A percentile compares a stretch with the other conserved stretches of the same genome.
Evolutionary conservation across 176 grass and related monocot genomes (phyloP).

Genomic region (barley (Hordeum vulgare)): DNA sequence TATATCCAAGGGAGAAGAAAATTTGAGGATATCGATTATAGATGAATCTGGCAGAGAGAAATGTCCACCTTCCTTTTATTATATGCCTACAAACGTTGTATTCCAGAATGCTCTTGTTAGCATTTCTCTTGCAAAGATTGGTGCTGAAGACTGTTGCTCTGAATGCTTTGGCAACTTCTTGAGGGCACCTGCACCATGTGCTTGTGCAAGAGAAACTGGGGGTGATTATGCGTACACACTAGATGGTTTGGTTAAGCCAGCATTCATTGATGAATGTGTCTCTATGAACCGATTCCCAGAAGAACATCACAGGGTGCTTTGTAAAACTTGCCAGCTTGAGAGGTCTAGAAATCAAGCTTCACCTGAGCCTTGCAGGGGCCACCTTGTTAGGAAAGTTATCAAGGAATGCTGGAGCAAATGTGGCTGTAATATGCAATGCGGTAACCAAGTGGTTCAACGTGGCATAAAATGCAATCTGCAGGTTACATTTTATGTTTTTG

Average conservation of each 20-base stretch:
- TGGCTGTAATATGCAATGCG: conserved; percentile 62
- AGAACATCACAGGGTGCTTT: conserved; percentile 31
- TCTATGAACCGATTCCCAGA: conserved; percentile 28
- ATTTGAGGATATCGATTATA: conserved; percentile 42
- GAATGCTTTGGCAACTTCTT: too few relatives aligned
- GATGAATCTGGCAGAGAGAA: too few relatives aligned
- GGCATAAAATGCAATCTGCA: conserved; percentile 53
- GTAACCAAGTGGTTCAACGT: conserved; percentile 63
- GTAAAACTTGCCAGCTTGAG: conserved; percentile 48
- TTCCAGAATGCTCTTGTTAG: too few relatives aligned
- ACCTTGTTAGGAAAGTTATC: conserved; percentile 49
- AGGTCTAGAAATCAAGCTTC: conserved; percentile 27
- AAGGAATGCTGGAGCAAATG: conserved; percentile 76
- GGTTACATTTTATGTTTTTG: conserved; percentile 17
- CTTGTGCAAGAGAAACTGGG: too few relatives aligned
- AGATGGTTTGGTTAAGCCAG: conserved; percentile 44
- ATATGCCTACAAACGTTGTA: too few relatives aligned
- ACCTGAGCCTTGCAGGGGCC: conserved; percentile 43
- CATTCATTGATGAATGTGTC: conserved; percentile 55
- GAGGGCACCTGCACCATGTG: too few relatives aligned
- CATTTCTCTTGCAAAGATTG: too few relatives aligned
- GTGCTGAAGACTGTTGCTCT: too few relatives aligned
- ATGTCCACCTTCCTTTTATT: too few relatives aligned
- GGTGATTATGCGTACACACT: conserved; percentile 54
- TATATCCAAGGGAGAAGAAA: conserved; percentile 63